A percentile compares a stretch with the other conserved stretches of the same genome.
These are phyloP conservation scores for Perilla frutescens DNA, from an alignment of 257 asterid species.

Conservation along the genomic window DNA sequence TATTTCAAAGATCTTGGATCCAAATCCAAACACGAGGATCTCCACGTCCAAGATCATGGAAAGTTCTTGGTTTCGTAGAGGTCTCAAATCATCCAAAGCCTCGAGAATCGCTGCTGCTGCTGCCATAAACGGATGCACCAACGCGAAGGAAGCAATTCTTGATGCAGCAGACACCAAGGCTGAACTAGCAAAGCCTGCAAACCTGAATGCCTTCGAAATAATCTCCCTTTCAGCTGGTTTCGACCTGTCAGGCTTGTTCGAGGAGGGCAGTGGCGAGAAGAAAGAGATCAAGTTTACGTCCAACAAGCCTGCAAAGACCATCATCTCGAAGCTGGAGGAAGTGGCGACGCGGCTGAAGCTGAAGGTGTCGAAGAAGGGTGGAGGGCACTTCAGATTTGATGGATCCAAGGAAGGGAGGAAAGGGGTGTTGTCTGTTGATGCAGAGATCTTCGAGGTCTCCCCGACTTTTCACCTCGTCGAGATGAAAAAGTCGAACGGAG, in stretches of 20 bases:
- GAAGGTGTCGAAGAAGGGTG: conserved; percentile 63
- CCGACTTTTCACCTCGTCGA: conserved; percentile 70
- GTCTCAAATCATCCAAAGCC: conserved; percentile 39
- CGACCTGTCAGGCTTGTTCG: conserved; percentile 76
- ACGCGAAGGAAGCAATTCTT: conserved; percentile 6
- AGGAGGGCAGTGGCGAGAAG: conserved; percentile 53
- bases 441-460: conserved; percentile 67
- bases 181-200: conserved; percentile 49
- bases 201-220: conserved; percentile 80
- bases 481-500: conserved; percentile 71
- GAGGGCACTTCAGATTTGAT: conserved; percentile 62
- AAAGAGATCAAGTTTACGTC: conserved; percentile 65
- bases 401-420: conserved; percentile 64
- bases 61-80: conserved; percentile 65
- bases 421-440: conserved; percentile 70
- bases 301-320: conserved; percentile 54
- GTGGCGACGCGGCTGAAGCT: conserved; percentile 57
- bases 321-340: conserved; percentile 72
- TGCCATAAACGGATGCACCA: too few species aligned
- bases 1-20: conserved; percentile 70
- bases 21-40: conserved; percentile 68
- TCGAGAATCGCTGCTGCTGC: not conserved
- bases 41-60: conserved; percentile 70
- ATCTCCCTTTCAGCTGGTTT: conserved; percentile 81
- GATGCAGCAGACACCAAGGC: conserved; percentile 19